A percentile compares a stretch with the other conserved stretches of the same genome.
Evolutionary conservation across 768 basidiomycete species (phyloP).

Genomic region (Psilocybe cubensis): DNA sequence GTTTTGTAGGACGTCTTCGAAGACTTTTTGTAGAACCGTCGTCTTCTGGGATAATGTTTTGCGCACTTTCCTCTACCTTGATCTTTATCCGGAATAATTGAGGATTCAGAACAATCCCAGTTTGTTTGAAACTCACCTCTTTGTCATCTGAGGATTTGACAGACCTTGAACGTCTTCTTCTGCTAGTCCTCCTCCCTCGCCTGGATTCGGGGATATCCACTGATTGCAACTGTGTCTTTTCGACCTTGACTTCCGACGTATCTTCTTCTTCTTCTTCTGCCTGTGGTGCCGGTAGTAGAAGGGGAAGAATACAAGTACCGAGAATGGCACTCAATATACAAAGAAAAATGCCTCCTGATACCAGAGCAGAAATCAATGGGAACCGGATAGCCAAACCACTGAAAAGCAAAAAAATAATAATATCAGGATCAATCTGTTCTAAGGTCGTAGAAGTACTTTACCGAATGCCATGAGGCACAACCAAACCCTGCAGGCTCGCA

Average conservation of each 20-base stretch:
- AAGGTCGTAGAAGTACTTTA: conserved; percentile 29
- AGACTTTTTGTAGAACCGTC: conserved; percentile 34
- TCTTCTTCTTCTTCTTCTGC: conserved; percentile 20
- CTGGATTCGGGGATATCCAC: background rate
- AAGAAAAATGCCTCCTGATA: conserved; percentile 50
- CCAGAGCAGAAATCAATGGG: conserved; percentile 58
- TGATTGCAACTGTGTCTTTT: background rate
- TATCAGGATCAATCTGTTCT: background rate
- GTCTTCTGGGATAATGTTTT: conserved; percentile 15
- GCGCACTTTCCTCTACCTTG: background rate
- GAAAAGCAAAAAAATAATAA: conserved; percentile 2
- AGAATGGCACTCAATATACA: conserved; percentile 48
- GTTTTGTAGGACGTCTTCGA: conserved; percentile 50
- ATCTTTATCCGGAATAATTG: conserved; percentile 13
- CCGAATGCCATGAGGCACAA: conserved; percentile 74
- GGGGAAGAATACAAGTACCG: conserved; percentile 55
- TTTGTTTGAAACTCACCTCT: conserved; percentile 18
- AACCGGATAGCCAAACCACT: conserved; percentile 76
- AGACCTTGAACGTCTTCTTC: conserved; percentile 26
- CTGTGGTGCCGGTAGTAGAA: conserved; percentile 11
- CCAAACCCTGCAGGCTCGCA: conserved; percentile 62
- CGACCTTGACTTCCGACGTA: conserved; percentile 8
- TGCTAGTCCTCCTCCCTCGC: conserved; percentile 8
- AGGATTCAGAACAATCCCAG: background rate
- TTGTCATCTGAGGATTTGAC: conserved; percentile 27